phyloP scores from a whole-genome alignment of 1,139 yeast species.

The Yamadazyma songkhlaensis region DNA sequence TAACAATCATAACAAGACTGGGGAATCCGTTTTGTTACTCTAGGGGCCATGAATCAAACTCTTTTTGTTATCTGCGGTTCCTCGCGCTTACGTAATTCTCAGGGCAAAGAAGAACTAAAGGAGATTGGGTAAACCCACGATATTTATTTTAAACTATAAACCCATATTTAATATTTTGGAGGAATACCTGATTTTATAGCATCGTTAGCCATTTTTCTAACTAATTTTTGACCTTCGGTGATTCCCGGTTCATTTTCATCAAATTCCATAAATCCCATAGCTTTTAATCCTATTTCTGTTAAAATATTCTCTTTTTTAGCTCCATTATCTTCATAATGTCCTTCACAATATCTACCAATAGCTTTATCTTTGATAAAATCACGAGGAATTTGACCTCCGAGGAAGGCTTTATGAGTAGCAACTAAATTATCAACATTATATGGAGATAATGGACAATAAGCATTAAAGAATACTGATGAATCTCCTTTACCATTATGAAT shows the following conservation, averaged over 20 bases:
- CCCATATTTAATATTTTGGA: not conserved
- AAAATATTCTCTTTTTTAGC: constrained; percentile 13
- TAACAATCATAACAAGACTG: constrained; percentile 25
- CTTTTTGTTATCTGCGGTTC: too few species aligned
- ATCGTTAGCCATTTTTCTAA: constrained; percentile 19
- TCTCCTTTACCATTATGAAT: constrained; percentile 35
- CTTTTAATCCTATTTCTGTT: constrained; percentile 19
- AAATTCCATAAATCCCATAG: constrained; percentile 22
- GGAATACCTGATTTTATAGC: constrained; percentile 8
- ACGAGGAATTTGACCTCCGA: constrained; percentile 16
- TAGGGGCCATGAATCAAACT: not conserved
- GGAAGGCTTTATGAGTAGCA: constrained; percentile 25
- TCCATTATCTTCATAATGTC: constrained; percentile 14
- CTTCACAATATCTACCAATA: constrained; percentile 5
- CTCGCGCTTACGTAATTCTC: not conserved
- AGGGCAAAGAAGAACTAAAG: not conserved
- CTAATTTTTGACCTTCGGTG: constrained; percentile 19
- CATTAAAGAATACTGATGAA: constrained; percentile 33
- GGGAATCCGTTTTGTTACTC: constrained; percentile 18
- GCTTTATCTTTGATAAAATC: constrained; percentile 8
- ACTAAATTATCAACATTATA: constrained; percentile 16
- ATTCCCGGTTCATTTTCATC: constrained; percentile 17
- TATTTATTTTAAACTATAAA: too few species aligned
- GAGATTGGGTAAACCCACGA: not conserved
- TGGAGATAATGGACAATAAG: constrained; percentile 17